Conservation (phyloP, 2,329 filamentous ascomycete genomes). For the Arthrinium phaeospermum region DNA sequence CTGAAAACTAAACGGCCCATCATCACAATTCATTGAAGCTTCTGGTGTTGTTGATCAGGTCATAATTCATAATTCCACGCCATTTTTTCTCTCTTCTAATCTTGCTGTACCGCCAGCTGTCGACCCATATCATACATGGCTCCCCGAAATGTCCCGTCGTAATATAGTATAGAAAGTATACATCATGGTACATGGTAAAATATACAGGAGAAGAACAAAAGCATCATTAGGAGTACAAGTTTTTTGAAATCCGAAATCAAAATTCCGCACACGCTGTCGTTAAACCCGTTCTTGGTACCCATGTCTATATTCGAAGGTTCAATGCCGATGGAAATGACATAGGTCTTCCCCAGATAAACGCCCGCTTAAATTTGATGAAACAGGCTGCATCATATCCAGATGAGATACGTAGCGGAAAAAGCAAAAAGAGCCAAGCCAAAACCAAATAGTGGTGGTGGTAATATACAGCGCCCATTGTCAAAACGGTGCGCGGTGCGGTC, state of each 20-base stretch:
- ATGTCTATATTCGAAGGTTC: slow-evolving; percentile 12
- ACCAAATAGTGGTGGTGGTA: not conserved
- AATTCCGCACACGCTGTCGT: slow-evolving; percentile 1
- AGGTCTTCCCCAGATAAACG: slow-evolving; percentile 10
- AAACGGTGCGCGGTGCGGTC: not conserved
- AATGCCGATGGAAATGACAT: not conserved
- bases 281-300: not conserved
- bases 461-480: slow-evolving; percentile 6
- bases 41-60: not conserved
- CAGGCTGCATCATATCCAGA: not conserved
- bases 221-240: not conserved
- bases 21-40: not conserved
- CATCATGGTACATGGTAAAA: slow-evolving; percentile 16
- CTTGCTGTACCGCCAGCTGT: not conserved
- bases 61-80: slow-evolving; percentile 13
- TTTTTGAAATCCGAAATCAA: not conserved
- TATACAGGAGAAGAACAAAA: slow-evolving; percentile 20
- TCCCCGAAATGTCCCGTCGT: not conserved
- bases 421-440: not conserved
- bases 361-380: slow-evolving; percentile 6
- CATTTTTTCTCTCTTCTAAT: slow-evolving; percentile 1
- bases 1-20: not conserved
- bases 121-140: not conserved
- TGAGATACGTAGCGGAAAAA: not conserved
- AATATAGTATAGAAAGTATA: slow-evolving; percentile 10